Percentiles rank a stretch among this genome's conserved stretches.
These are phyloP conservation scores for Allium cepa DNA, from an alignment of 106 monocot species.

Conservation along the genomic window DNA sequence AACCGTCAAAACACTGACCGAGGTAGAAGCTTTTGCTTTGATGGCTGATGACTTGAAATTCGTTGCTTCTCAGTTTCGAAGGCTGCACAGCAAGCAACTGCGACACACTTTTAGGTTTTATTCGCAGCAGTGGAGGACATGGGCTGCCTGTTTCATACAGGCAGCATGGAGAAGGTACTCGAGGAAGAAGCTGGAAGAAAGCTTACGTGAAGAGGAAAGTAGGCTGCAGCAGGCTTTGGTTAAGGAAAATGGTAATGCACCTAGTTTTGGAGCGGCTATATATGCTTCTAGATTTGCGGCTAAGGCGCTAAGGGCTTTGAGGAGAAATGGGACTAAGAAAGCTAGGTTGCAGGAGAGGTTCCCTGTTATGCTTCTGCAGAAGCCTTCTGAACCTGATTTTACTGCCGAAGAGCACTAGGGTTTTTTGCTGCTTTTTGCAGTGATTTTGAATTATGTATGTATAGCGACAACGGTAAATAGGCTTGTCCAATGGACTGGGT, in stretches of 20 bases:
- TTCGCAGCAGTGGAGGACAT: slow-evolving; percentile 57
- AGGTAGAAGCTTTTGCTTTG: slow-evolving; percentile 51
- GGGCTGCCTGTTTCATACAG: slow-evolving; percentile 58
- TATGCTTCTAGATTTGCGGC: slow-evolving; percentile 47
- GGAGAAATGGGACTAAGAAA: slow-evolving; percentile 23
- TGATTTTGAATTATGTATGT: not conserved
- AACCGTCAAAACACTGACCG: slow-evolving; percentile 29
- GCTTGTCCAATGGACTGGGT: too few species aligned
- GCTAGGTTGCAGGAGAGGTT: slow-evolving; percentile 33
- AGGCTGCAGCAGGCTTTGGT: slow-evolving; percentile 40
- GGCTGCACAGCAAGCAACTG: slow-evolving; percentile 46
- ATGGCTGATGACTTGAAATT: slow-evolving; percentile 49
- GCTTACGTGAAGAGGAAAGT: slow-evolving; percentile 33
- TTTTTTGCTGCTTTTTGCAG: not conserved
- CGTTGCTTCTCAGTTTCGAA: slow-evolving; percentile 47
- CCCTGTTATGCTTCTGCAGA: slow-evolving; percentile 31
- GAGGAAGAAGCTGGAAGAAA: slow-evolving; percentile 45
- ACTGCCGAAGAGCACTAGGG: slow-evolving; percentile 25
- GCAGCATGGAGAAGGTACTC: slow-evolving; percentile 46
- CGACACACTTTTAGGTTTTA: slow-evolving; percentile 39
- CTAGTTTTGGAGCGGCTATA: slow-evolving; percentile 36
- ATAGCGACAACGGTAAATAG: too few species aligned
- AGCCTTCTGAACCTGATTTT: slow-evolving; percentile 53
- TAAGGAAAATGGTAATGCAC: slow-evolving; percentile 14
- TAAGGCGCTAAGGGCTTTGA: slow-evolving; percentile 18